These are phyloP conservation scores for Pseudovirgaria hyperparasitica DNA, from an alignment of 2,329 filamentous ascomycete genomes.

Conservation along the genomic window DNA sequence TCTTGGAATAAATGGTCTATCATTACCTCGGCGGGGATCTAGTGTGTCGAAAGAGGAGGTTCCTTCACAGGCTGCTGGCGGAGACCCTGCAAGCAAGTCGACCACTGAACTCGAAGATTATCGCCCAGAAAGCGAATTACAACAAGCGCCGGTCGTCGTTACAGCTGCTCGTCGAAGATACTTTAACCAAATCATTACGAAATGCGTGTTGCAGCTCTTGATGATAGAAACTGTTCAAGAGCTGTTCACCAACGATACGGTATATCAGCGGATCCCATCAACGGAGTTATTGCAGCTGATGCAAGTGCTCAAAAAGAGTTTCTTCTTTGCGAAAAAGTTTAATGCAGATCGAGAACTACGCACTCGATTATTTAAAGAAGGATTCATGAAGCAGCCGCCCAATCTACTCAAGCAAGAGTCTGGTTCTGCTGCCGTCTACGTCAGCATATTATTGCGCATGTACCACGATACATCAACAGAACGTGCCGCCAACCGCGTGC, in stretches of 20 bases:
- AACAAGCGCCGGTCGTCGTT: conserved; percentile 83
- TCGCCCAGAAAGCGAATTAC: conserved; percentile 56
- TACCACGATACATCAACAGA: conserved; percentile 82
- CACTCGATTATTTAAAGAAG: conserved; percentile 88
- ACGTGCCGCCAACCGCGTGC: conserved; percentile 61
- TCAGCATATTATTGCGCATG: conserved; percentile 93
- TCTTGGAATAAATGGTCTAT: conserved; percentile 31
- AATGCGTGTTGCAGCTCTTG: conserved; percentile 89
- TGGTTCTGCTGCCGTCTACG: conserved; percentile 85
- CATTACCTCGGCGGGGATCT: conserved; percentile 14
- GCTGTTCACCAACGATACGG: conserved; percentile 91
- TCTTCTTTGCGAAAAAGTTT: conserved; percentile 92
- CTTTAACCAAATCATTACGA: conserved; percentile 98
- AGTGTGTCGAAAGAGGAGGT: conserved; percentile 18
- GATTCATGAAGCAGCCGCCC: conserved; percentile 98
- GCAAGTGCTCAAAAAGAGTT: conserved; percentile 87
- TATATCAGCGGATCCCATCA: conserved; percentile 88
- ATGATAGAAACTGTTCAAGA: conserved; percentile 99
- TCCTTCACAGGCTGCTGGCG: conserved; percentile 9
- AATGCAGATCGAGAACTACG: conserved; percentile 95
- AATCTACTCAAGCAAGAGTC: conserved; percentile 96
- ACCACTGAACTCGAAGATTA: conserved; percentile 65
- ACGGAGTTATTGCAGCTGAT: conserved; percentile 82
- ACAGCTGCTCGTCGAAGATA: conserved; percentile 86
- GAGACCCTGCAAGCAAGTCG: conserved; percentile 20